A percentile compares a stretch with the other conserved stretches of the same genome.
Evolutionary conservation across 352 stramenopile genomes (phyloP).

Genomic region (Peronospora belbahrii): DNA sequence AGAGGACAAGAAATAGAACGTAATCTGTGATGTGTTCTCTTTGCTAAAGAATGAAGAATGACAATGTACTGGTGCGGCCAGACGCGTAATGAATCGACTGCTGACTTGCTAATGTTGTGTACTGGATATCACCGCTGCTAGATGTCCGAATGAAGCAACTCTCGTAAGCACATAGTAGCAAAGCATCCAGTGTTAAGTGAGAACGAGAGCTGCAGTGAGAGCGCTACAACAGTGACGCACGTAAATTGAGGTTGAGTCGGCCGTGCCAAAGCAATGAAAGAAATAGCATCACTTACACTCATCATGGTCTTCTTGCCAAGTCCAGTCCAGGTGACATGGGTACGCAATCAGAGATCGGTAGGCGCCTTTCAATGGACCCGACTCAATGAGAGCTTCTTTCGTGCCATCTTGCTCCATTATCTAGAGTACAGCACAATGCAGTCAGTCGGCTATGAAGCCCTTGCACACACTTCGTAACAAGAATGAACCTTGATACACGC

Average conservation of each 20-base stretch:
- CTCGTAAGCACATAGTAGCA: constrained; percentile 73
- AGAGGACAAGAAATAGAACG: constrained; percentile 42
- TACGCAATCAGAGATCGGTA: constrained; percentile 47
- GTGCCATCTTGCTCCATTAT: constrained; percentile 45
- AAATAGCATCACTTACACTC: constrained; percentile 7
- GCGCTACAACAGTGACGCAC: constrained; percentile 2
- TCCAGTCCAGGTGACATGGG: constrained; percentile 40
- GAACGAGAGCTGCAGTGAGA: constrained; percentile 37
- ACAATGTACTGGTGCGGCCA: constrained; percentile 8
- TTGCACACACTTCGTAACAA: neutral
- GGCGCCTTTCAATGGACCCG: constrained; percentile 43
- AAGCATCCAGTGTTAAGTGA: constrained; percentile 57
- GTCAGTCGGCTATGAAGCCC: neutral
- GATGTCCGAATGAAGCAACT: constrained; percentile 51
- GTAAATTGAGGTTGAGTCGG: neutral
- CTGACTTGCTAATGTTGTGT: neutral
- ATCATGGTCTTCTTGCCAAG: constrained; percentile 21
- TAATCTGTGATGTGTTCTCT: neutral
- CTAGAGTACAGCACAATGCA: constrained; percentile 17
- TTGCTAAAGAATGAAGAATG: neutral
- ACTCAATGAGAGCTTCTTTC: constrained; percentile 26
- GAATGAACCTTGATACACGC: constrained; percentile 35
- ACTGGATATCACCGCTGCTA: constrained; percentile 9
- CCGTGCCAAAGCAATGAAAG: neutral
- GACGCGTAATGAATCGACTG: constrained; percentile 16